A percentile compares a stretch with the other conserved stretches of the same genome.
These are phyloP conservation scores for Fagopyrum esculentum DNA, from an alignment of 148 eudicot species.

Conservation along the genomic window DNA sequence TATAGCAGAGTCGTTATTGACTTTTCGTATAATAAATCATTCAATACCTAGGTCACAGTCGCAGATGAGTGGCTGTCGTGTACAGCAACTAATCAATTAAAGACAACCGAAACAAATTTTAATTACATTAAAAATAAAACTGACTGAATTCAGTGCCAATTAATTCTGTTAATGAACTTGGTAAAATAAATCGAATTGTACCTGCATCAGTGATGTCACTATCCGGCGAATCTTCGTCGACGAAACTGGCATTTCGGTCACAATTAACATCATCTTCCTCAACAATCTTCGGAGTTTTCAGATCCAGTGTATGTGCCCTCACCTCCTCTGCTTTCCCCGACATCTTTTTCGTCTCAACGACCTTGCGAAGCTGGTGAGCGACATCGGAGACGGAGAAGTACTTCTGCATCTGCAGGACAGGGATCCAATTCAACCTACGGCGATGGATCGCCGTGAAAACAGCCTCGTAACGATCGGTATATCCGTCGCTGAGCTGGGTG, in stretches of 20 bases:
- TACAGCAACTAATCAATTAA: background rate
- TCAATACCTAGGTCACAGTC: background rate
- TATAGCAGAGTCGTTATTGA: background rate
- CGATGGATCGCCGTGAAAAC: conserved; percentile 65
- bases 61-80: background rate
- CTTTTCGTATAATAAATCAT: background rate
- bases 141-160: background rate
- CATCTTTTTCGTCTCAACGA: conserved; percentile 30
- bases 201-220: conserved; percentile 76
- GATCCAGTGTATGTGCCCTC: background rate
- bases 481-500: conserved; percentile 22
- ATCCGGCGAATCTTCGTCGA: conserved; percentile 54
- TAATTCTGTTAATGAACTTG: background rate
- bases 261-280: conserved; percentile 11
- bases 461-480: conserved; percentile 33
- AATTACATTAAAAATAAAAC: background rate
- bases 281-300: background rate
- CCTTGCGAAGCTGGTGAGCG: conserved; percentile 46
- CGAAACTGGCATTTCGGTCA: conserved; percentile 22
- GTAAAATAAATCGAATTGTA: conserved; percentile 12
- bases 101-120: background rate
- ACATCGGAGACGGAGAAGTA: conserved; percentile 70
- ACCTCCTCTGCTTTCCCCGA: conserved; percentile 2
- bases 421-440: conserved; percentile 81
- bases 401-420: conserved; percentile 88